These are phyloP conservation scores for Suillus occidentalis DNA, from an alignment of 768 basidiomycete genomes.

Conservation along the genomic window DNA sequence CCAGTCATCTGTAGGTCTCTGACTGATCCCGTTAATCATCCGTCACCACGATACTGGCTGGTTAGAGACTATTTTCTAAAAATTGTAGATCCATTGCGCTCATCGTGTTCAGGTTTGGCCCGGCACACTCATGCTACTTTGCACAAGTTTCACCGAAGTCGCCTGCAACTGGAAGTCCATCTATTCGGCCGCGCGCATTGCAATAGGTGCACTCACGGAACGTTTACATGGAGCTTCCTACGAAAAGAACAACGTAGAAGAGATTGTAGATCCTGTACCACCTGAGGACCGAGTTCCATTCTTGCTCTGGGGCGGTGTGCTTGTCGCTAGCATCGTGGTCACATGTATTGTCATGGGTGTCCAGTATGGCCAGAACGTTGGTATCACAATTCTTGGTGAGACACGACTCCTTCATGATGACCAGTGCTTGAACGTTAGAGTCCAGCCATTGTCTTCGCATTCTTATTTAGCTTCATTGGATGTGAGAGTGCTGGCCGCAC, in stretches of 20 bases:
- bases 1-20: slow-evolving; percentile 36
- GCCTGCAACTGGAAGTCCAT: slow-evolving; percentile 26
- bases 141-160: slow-evolving; percentile 38
- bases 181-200: slow-evolving; percentile 9
- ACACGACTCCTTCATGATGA: not conserved
- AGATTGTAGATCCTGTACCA: slow-evolving; percentile 54
- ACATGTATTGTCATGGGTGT: slow-evolving; percentile 54
- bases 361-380: slow-evolving; percentile 54
- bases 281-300: slow-evolving; percentile 54
- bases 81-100: not conserved
- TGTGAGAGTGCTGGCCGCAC: slow-evolving; percentile 61
- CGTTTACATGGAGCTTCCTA: slow-evolving; percentile 8
- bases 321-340: slow-evolving; percentile 48
- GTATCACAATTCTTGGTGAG: slow-evolving; percentile 25
- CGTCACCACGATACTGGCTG: slow-evolving; percentile 62
- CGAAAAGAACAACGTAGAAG: slow-evolving; percentile 24
- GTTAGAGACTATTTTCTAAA: slow-evolving; percentile 7
- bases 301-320: slow-evolving; percentile 54
- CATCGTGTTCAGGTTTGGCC: slow-evolving; percentile 22
- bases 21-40: slow-evolving; percentile 40
- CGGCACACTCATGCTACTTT: slow-evolving; percentile 50
- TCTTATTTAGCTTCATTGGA: slow-evolving; percentile 68
- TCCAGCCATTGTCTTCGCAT: slow-evolving; percentile 52
- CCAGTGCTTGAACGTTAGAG: not conserved
- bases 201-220: slow-evolving; percentile 6